Base-by-base conservation (phyloP, 148 eudicot genomes). In the Vaccinium vitisidaea region DNA sequence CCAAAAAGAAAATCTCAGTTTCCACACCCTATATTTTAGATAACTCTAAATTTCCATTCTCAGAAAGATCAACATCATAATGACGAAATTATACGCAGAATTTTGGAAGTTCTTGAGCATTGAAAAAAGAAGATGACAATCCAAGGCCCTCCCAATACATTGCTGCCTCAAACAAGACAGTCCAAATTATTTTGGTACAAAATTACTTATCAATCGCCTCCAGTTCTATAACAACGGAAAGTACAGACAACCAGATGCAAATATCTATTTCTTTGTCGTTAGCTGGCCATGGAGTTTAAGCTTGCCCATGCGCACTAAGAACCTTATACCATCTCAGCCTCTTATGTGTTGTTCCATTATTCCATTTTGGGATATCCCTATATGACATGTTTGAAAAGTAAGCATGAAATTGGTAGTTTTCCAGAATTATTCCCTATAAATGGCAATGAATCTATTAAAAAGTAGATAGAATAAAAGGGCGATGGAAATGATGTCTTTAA, bases 331-430 rank as follows among this genome's bases (percentile, higher is more conserved):
- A 16, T 18, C 16, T 27, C 15, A 8, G 74, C 18, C 39, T 6
- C 74, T 69, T 69, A 69, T 27, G 7, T 12, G 43, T 30, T 27
- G 15, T 19, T 67, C 73, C 13, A 67, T 67, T 67, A 23, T 67
- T 67, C 73, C 73, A 67, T 23, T 61, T 67, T 67, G 73, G 36
- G 73, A 25, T 67, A 43, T 69, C 74, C 74, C 74, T 12, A 69
- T 39, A 69, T 69, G 74, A 27, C 6, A 0, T 69, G 30, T 39
- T 69, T 27, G 74, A 69, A 69, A 69, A 69, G 74, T 8, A 53
- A 53, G 43, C 27, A 30, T 30, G 39, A 69, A 69, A 69, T 4
- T 5, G 74, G 74, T 14, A 25, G 43, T 69, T 69, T 69, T 30
- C 39, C 8, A 27, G n/a, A 27, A 30, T 69, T 69, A 69, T 69